phyloP scores from a whole-genome alignment of 2,329 filamentous ascomycete species.

The Aspergillus bombycis region DNA sequence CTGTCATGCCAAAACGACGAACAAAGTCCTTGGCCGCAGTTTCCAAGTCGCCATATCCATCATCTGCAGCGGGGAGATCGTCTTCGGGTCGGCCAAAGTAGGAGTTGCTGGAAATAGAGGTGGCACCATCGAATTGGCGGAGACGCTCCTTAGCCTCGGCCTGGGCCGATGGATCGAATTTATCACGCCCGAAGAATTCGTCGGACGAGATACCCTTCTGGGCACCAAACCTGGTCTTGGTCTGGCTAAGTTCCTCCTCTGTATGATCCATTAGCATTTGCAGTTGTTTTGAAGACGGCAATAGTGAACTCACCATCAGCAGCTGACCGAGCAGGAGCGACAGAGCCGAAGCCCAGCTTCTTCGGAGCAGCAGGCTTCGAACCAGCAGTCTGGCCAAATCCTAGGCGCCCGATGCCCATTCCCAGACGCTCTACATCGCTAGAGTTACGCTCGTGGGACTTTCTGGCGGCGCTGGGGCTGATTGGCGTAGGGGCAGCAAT shows the following conservation, averaged over 20 bases:
- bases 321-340: conserved; percentile 72
- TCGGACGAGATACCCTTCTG: conserved; percentile 98
- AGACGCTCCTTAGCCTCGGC: conserved; percentile 85
- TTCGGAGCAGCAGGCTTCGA: conserved; percentile 65
- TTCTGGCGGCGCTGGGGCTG: conserved; percentile 64
- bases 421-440: conserved; percentile 86
- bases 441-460: conserved; percentile 58
- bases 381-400: conserved; percentile 82
- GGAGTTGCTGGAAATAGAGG: conserved; percentile 90
- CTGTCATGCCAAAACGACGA: conserved; percentile 90
- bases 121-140: conserved; percentile 90
- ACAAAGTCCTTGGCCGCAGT: conserved; percentile 95
- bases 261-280: conserved; percentile 16
- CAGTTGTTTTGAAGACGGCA: neutral
- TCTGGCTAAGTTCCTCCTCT: conserved; percentile 79
- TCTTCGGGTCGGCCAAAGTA: conserved; percentile 96
- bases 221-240: conserved; percentile 81
- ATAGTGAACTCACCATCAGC: conserved; percentile 61
- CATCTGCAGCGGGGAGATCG: conserved; percentile 67
- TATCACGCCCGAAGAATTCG: conserved; percentile 93
- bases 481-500: conserved; percentile 77
- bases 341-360: conserved; percentile 86
- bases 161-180: conserved; percentile 78
- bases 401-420: conserved; percentile 82
- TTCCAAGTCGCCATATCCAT: conserved; percentile 86